Percentiles rank a stretch among this genome's conserved stretches.
phyloP scores from a whole-genome alignment of 179 eudicot species.

The Beta macrorhiza region DNA sequence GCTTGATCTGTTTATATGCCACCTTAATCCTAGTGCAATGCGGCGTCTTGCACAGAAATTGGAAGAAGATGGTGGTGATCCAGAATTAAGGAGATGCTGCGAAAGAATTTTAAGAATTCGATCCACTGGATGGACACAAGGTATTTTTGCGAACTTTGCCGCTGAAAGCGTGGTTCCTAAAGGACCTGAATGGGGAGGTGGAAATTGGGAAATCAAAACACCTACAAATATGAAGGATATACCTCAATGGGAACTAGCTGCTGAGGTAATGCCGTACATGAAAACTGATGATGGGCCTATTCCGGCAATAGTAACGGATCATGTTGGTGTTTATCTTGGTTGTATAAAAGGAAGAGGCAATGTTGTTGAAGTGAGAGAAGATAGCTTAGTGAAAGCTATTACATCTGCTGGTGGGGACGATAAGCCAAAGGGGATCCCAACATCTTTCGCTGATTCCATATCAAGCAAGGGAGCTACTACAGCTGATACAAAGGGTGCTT shows the following conservation, averaged over 20 bases:
- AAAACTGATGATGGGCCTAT: constrained; percentile 93
- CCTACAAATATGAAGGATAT: constrained; percentile 77
- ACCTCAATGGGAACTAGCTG: constrained; percentile 97
- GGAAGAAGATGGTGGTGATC: constrained; percentile 83
- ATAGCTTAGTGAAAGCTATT: constrained; percentile 79
- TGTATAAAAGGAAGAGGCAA: constrained; percentile 86
- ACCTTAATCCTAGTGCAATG: constrained; percentile 99
- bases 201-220: constrained; percentile 97
- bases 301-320: constrained; percentile 89
- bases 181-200: constrained; percentile 99
- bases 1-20: constrained; percentile 95
- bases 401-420: constrained; percentile 50
- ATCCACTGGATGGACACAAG: constrained; percentile 99
- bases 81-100: constrained; percentile 85
- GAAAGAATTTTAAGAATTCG: constrained; percentile 93
- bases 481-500: constrained; percentile 49
- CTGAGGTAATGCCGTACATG: constrained; percentile 98
- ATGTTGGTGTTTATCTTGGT: constrained; percentile 93
- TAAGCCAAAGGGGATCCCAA: constrained; percentile 46
- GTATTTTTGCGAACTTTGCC: constrained; percentile 97
- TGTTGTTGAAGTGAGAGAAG: constrained; percentile 92
- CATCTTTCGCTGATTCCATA: constrained; percentile 45
- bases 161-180: constrained; percentile 99
- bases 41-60: constrained; percentile 93
- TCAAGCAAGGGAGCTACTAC: constrained; percentile 42